Evolutionary conservation across 1,284 basidiomycete species (phyloP).

Genomic region (Singerocomus rubriflavus): DNA sequence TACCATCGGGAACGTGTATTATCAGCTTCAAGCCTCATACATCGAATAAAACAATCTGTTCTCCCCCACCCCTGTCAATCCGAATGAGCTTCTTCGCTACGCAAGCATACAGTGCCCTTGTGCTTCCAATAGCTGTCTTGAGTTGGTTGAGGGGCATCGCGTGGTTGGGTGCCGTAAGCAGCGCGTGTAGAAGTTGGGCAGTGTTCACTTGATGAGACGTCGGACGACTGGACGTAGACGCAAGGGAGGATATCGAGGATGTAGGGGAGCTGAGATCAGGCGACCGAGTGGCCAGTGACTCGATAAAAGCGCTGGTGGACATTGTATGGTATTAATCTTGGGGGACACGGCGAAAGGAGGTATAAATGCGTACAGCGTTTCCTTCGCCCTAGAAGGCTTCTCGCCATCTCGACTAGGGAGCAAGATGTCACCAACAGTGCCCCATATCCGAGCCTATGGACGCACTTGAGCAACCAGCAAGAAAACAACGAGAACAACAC

Average conservation of each 20-base stretch:
- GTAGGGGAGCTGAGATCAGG: conserved; percentile 36
- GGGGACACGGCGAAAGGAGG: background rate
- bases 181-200: conserved; percentile 57
- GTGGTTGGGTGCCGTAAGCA: conserved; percentile 49
- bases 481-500: conserved; percentile 22
- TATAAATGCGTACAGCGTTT: conserved; percentile 54
- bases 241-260: conserved; percentile 41
- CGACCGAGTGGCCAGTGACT: conserved; percentile 44
- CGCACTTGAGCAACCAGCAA: background rate
- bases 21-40: conserved; percentile 30
- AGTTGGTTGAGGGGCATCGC: conserved; percentile 59
- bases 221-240: conserved; percentile 30
- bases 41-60: conserved; percentile 71
- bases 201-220: conserved; percentile 68
- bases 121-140: conserved; percentile 57
- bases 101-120: conserved; percentile 59
- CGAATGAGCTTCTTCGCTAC: conserved; percentile 71
- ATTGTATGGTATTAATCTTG: conserved; percentile 18
- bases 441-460: conserved; percentile 63
- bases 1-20: background rate
- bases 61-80: conserved; percentile 68
- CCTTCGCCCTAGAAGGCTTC: conserved; percentile 52
- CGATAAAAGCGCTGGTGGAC: conserved; percentile 51
- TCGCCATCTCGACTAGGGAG: conserved; percentile 47
- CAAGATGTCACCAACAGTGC: conserved; percentile 58